Conservation (phyloP, 2,329 filamentous ascomycete species). For the Aquanectria penicillioides region DNA sequence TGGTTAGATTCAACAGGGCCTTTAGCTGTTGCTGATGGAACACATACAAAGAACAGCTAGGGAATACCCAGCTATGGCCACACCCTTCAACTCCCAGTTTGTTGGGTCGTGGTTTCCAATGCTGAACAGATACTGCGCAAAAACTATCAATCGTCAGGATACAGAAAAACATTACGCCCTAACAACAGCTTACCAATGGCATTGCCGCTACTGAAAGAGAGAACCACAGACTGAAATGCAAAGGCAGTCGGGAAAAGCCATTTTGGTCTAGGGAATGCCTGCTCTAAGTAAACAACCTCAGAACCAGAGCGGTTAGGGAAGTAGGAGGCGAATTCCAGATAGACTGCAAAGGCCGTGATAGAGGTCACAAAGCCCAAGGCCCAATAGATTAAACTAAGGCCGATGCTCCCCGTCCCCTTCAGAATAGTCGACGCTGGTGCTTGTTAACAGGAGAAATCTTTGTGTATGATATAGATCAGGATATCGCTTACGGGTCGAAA, state of each 20-base stretch:
- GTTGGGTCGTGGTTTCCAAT: slow-evolving; percentile 61
- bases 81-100: slow-evolving; percentile 73
- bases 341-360: slow-evolving; percentile 63
- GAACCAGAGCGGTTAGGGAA: slow-evolving; percentile 74
- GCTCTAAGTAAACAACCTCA: slow-evolving; percentile 75
- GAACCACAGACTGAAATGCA: slow-evolving; percentile 69
- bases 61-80: slow-evolving; percentile 71
- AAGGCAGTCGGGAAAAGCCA: slow-evolving; percentile 73
- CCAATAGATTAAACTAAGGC: slow-evolving; percentile 72
- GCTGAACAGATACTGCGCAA: slow-evolving; percentile 70
- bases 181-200: slow-evolving; percentile 57
- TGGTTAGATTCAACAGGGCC: background rate
- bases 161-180: background rate
- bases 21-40: background rate
- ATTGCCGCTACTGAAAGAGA: slow-evolving; percentile 74
- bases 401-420: slow-evolving; percentile 68
- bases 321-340: slow-evolving; percentile 71
- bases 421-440: slow-evolving; percentile 64
- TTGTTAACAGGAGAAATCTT: background rate
- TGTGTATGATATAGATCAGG: background rate
- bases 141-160: slow-evolving; percentile 49
- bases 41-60: slow-evolving; percentile 63
- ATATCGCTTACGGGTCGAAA: slow-evolving; percentile 66
- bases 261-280: slow-evolving; percentile 70
- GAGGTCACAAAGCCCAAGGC: slow-evolving; percentile 69